Base-by-base conservation (phyloP, 306 rosid species). In the Gynostemma pentaphyllum region DNA sequence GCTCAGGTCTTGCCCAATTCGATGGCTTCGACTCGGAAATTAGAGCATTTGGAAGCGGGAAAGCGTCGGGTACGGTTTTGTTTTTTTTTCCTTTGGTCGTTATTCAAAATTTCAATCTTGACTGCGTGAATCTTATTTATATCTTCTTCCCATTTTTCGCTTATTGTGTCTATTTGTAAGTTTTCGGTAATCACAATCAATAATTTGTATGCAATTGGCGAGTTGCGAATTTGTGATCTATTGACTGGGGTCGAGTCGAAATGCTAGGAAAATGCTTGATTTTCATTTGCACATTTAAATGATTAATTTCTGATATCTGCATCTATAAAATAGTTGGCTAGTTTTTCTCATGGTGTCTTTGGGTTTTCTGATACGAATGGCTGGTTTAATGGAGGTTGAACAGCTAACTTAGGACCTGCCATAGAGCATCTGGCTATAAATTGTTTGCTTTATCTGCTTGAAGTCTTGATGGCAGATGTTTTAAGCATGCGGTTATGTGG, bases 1-100 rank as follows among this genome's bases (percentile, higher is more conserved):
- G 95, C 96, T 73, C 96, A 88, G 88, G 98, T 86, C 69, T 77
- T 88, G 72, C 80, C 91, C 21, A 82, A 72, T 64, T 73, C 90
- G 41, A 80, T 77, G 74, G 70, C 86, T 28, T 80, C 94, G 9
- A 74, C 86, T 55, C 74, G 79, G 75, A 92, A 92, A 69, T 83
- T 82, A 63, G 94, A 88, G 76, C 94, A 79, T 82, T 89, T 94
- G 70, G 85, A 84, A 79, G 99, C 97, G 72, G 99, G 99, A 63
- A 94, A 84, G 77, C 94, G 94, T 49, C 85, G 94, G 88, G 99
- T 92, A 78, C 7, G 76, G 59, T 7, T n/a, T n/a, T n/a, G n/a
- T n/a, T n/a, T n/a, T n/a, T n/a, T n/a, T n/a, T n/a, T 16, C 10
- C 5, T 40, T 22, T 30, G 32, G 19, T 45, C 29, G 18, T 60